Evolutionary conservation across 441 rosid genomes (phyloP), one percentile per base, ranked within the genome.

Genomic region (Lagerstroemia fauriei): DNA sequence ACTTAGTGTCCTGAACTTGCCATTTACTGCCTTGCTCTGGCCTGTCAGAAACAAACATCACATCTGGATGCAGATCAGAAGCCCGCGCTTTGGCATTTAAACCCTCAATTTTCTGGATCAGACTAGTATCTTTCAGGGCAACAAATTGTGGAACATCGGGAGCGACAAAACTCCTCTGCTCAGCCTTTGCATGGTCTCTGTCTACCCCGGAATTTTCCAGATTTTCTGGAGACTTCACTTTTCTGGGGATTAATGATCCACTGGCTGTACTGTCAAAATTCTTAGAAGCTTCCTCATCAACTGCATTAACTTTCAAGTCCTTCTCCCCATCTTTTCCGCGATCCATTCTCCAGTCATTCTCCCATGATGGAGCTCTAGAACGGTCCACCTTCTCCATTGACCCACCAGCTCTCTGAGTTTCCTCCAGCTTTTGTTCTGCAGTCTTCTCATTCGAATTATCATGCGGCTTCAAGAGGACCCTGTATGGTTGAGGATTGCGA

Each of bases 51-150:
- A 81, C 69, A 48, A 70, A 38, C 61, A 73, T 59, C 73, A 44
- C 66, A 34, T 84, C 86, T 41, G 68, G 65, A 9, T 75, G 76
- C n/a, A 38, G 76, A 77, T 84, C 86, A 71, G 85, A 78, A 44
- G 70, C 81, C 38, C 86, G 86, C 29, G 79, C 78, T 81, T 87
- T 88, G 70, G 86, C 85, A 86, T 78, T 86, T 85, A 88, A 87
- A 77, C 95, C 92, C 89, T 97, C 95, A 78, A 97, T 95, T 88
- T 97, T 94, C 91, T 90, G 93, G 82, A 97, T 92, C 87, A 93
- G 86, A 88, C 87, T 88, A 75, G 93, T 84, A 88, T 91, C 95
- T 86, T 85, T 90, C 46, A 91, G 77, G 70, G 88, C 77, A 24
- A 78, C 78, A 0, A 83, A 75, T 77, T 71, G 57, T 69, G 80